Percentiles rank a stretch among this genome's conserved stretches.
phyloP scores from a whole-genome alignment of 2,329 filamentous ascomycete genomes.

The Verticillium longisporum region DNA sequence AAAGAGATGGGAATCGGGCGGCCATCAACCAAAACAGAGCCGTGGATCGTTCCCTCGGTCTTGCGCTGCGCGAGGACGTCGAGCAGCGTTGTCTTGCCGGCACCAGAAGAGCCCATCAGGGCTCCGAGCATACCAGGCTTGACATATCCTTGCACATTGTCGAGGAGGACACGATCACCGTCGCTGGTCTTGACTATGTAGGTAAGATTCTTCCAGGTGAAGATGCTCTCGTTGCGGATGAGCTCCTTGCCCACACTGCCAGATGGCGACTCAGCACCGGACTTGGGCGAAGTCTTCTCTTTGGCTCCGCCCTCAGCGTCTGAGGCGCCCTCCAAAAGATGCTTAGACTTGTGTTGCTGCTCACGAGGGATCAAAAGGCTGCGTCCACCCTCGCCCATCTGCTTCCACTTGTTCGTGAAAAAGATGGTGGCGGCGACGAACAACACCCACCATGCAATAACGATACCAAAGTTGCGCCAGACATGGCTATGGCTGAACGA shows the following conservation, averaged over 20 bases:
- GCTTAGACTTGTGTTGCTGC: neutral
- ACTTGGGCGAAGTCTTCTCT: neutral
- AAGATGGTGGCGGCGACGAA: slow-evolving; percentile 2
- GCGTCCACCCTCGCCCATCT: neutral
- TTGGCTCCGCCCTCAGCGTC: neutral
- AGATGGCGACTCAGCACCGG: neutral
- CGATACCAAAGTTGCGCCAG: slow-evolving; percentile 13
- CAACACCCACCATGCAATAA: slow-evolving; percentile 8
- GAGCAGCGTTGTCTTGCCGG: slow-evolving; percentile 33
- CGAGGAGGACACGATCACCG: slow-evolving; percentile 48
- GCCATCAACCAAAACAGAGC: slow-evolving; percentile 13
- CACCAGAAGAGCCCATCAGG: slow-evolving; percentile 44
- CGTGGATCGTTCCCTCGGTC: slow-evolving; percentile 4
- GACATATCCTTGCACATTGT: slow-evolving; percentile 63
- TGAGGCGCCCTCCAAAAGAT: neutral
- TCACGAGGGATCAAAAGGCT: neutral
- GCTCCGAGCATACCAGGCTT: slow-evolving; percentile 60
- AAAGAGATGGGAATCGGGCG: slow-evolving; percentile 3
- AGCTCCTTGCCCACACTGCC: neutral
- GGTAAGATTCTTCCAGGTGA: slow-evolving; percentile 6
- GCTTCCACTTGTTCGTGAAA: neutral
- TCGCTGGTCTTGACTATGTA: slow-evolving; percentile 17
- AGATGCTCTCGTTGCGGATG: slow-evolving; percentile 1
- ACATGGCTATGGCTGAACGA: slow-evolving; percentile 6
- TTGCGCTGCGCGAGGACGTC: slow-evolving; percentile 63